Evolutionary conservation across 805 yeast genomes (phyloP).

Genomic region (Candida sphagnicola): DNA sequence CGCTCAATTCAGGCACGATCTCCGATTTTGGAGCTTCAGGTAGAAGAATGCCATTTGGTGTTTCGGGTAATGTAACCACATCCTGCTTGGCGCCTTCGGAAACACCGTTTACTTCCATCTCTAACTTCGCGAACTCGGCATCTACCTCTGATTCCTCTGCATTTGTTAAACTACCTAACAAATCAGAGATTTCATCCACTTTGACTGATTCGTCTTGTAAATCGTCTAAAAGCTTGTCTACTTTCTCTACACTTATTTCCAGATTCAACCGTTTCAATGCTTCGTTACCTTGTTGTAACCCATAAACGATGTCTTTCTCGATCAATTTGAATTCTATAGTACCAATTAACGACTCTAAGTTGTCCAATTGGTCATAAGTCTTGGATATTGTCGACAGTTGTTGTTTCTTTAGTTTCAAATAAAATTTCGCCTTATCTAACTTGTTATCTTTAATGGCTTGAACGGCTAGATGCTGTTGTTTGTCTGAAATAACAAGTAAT

Average conservation of each 20-base stretch:
- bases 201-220: slow-evolving; percentile 75
- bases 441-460: slow-evolving; percentile 51
- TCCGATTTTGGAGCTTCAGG: slow-evolving; percentile 20
- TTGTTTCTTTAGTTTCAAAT: slow-evolving; percentile 74
- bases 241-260: slow-evolving; percentile 72
- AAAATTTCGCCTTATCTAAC: slow-evolving; percentile 58
- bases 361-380: slow-evolving; percentile 74
- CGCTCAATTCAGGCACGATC: slow-evolving; percentile 18
- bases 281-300: slow-evolving; percentile 75
- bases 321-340: slow-evolving; percentile 86
- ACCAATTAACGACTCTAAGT: slow-evolving; percentile 72
- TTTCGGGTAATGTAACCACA: slow-evolving; percentile 13
- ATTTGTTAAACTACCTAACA: slow-evolving; percentile 43
- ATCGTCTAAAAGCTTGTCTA: slow-evolving; percentile 82
- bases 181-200: slow-evolving; percentile 67
- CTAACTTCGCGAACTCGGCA: slow-evolving; percentile 52
- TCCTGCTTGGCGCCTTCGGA: background rate
- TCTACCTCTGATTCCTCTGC: slow-evolving; percentile 62
- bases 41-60: slow-evolving; percentile 5
- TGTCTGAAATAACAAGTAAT: slow-evolving; percentile 51
- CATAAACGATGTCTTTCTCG: slow-evolving; percentile 79
- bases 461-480: slow-evolving; percentile 61
- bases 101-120: slow-evolving; percentile 36
- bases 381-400: slow-evolving; percentile 69
- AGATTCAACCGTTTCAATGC: slow-evolving; percentile 71